These are phyloP conservation scores for Endothia cerciana DNA, from an alignment of 2,329 filamentous ascomycete species.

Conservation along the genomic window DNA sequence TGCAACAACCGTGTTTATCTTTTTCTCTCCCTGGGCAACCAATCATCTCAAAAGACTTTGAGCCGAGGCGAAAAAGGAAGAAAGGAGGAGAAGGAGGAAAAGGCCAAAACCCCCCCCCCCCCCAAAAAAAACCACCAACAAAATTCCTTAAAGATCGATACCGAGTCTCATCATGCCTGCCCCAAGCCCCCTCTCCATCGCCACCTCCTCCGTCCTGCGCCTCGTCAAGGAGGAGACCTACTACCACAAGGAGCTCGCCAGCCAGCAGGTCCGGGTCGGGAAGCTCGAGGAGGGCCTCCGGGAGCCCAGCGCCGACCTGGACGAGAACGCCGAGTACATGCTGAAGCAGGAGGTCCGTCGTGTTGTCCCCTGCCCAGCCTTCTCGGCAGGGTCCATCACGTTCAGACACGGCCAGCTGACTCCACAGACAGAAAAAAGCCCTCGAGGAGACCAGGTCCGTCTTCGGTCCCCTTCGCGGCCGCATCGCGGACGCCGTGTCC, in stretches of 20 bases:
- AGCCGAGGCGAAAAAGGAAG: too few species aligned
- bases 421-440: conserved; percentile 66
- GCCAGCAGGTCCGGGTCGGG: conserved; percentile 73
- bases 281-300: conserved; percentile 66
- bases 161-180: conserved; percentile 78
- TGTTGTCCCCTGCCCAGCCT: conserved; percentile 6
- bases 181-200: conserved; percentile 76
- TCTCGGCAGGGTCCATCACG: not conserved
- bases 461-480: conserved; percentile 71
- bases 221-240: conserved; percentile 89
- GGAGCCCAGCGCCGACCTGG: conserved; percentile 55
- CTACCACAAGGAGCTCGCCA: conserved; percentile 83
- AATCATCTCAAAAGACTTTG: too few species aligned
- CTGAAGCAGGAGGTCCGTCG: conserved; percentile 81
- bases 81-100: not conserved
- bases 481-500: conserved; percentile 71
- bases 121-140: not conserved
- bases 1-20: not conserved
- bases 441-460: conserved; percentile 87
- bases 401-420: not conserved
- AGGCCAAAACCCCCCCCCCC: too few species aligned
- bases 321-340: conserved; percentile 76
- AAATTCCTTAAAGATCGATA: too few species aligned
- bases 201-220: conserved; percentile 77
- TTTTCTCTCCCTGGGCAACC: too few species aligned